These are phyloP conservation scores for Neurospora sp. DNA, from an alignment of 495 filamentous ascomycete genomes.

Conservation along the genomic window DNA sequence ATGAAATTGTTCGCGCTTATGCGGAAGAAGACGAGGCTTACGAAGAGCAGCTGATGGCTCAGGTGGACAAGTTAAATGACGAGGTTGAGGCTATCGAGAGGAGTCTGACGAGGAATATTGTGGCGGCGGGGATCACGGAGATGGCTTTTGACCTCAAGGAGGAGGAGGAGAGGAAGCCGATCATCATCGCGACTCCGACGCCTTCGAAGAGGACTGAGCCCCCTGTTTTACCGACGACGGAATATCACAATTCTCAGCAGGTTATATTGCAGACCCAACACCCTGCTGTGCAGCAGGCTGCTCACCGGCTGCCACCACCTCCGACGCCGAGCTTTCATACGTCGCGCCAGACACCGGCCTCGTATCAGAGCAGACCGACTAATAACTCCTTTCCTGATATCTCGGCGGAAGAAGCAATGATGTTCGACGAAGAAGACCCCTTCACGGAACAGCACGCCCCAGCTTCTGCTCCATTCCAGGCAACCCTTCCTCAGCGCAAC, in stretches of 20 bases:
- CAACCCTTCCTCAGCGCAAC: not conserved
- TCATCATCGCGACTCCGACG: slow-evolving; percentile 5
- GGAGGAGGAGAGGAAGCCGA: slow-evolving; percentile 10
- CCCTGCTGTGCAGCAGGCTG: not conserved
- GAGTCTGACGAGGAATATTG: slow-evolving; percentile 17
- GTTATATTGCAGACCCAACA: slow-evolving; percentile 39
- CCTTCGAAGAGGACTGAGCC: not conserved
- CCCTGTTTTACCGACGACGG: not conserved
- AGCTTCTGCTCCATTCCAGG: not conserved
- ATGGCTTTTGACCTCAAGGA: slow-evolving; percentile 17
- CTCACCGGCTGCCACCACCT: not conserved
- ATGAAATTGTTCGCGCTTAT: slow-evolving; percentile 27
- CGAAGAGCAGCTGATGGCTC: slow-evolving; percentile 22
- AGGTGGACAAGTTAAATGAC: slow-evolving; percentile 24
- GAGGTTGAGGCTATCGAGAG: slow-evolving; percentile 20
- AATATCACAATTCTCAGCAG: slow-evolving; percentile 13
- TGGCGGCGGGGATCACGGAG: slow-evolving; percentile 26
- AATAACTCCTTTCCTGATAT: slow-evolving; percentile 10
- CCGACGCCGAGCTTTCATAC: not conserved
- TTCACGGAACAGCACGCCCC: slow-evolving; percentile 8
- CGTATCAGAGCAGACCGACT: not conserved
- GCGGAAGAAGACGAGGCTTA: slow-evolving; percentile 26
- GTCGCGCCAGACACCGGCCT: not conserved
- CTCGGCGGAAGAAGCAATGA: slow-evolving; percentile 26
- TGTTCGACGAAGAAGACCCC: slow-evolving; percentile 34